Base-by-base conservation (phyloP, 2,329 filamentous ascomycete genomes). In the Ceratocystis cacaofunesta region DNA sequence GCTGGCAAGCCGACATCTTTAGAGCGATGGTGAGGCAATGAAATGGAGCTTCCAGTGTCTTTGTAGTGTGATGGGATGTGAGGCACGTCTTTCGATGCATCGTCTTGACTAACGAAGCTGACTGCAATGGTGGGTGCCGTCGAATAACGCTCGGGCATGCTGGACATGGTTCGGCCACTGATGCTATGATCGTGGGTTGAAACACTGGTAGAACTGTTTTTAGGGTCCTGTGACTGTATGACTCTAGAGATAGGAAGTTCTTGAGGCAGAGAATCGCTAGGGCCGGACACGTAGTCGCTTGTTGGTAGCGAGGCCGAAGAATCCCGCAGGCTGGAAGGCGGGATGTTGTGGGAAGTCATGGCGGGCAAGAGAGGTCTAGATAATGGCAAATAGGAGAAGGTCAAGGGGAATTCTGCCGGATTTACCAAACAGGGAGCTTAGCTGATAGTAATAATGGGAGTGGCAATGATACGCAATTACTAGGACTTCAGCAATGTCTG, bases 91-190 rank as follows among this genome's bases (percentile, higher is more conserved):
- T 55, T 55, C 12, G 10, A 36, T 22, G 5, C 44, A 25, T 17
- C 64, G 44, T 55, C 64, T 19, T 36, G 43, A 58, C 43, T 61
- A 30, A 22, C 19, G 12, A 44, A 62, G 41, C 60, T 62, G 36
- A 46, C 60, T 19, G 60, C 60, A 15, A 62, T 48, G 36, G 60
- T 62, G 22, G 60, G 60, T 15, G 60, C 60, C 19, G 60, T 62
- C 5, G 60, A 62, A 43, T 62, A 62, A 6, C 60, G 60, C 60
- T 62, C 60, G 36, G 50, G 50, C 50, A 55, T 55, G 50, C 25
- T 55, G 8, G 50, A 55, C 19, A 55, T 19, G 7, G 50, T 55
- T 15, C 50, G 50, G 50, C 50, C 50, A 5, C 50, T 55, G 25
- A 55, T 15, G 25, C 50, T 55, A 15, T 55, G 50, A 15, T 55